A percentile compares a stretch with the other conserved stretches of the same genome.
Conservation (phyloP, 169 alveolate genomes). For the Plasmodium inui region DNA sequence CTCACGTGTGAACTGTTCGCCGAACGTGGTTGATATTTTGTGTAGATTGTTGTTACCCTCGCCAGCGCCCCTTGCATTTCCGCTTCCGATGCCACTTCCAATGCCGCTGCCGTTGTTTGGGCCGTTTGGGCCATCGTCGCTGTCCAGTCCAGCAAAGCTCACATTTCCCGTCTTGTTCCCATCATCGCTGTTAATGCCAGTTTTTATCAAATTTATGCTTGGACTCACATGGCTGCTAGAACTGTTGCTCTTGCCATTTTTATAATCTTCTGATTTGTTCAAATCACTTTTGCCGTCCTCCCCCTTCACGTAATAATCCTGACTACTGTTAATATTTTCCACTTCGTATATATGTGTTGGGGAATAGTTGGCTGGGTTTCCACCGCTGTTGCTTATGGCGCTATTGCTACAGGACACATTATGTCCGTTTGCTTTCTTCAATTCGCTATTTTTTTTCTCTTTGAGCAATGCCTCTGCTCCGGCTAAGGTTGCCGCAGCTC, state of each 20-base stretch:
- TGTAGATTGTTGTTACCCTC: neutral
- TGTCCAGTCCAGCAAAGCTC: neutral
- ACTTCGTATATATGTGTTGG: conserved; percentile 69
- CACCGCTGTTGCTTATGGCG: conserved; percentile 38
- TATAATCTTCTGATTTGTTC: conserved; percentile 20
- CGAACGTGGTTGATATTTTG: neutral
- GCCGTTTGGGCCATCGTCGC: neutral
- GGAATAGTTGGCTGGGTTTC: conserved; percentile 18
- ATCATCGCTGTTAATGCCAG: conserved; percentile 18
- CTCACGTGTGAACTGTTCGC: neutral
- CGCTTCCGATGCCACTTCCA: neutral
- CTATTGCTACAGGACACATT: conserved; percentile 54
- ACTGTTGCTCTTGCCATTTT: conserved; percentile 24
- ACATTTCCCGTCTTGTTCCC: neutral
- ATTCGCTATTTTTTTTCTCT: conserved; percentile 3
- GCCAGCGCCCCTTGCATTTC: neutral
- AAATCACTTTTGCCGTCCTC: conserved; percentile 35
- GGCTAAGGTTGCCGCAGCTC: neutral
- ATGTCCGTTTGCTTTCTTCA: neutral
- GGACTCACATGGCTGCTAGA: neutral
- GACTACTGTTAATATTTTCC: conserved; percentile 22
- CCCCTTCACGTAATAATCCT: conserved; percentile 38
- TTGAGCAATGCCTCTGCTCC: neutral
- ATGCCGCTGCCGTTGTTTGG: neutral
- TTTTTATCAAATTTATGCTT: neutral